Evolutionary conservation across 1,139 yeast species (phyloP), one percentile per base, ranked within the genome.

Genomic region (Saccharomyces pastorianus): DNA sequence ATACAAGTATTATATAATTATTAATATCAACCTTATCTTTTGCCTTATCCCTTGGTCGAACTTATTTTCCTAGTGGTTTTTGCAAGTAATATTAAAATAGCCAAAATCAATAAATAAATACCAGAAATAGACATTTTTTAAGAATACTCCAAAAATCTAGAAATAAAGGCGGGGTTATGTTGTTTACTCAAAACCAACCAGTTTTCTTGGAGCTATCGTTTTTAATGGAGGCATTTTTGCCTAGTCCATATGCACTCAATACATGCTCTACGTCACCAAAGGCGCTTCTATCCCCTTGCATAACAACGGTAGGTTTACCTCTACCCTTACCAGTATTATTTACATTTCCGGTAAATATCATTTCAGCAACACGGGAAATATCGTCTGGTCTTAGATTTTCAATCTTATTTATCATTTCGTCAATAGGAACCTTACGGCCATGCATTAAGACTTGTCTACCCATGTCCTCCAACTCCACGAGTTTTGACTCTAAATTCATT

Each of bases 371-470:
- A 7, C 81, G 73, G 56, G 80, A 79, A 51, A 93, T 77, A 67
- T 91, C 96, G 2, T 73, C 72, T 2, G 84, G 78, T 0, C 88
- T 79, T 58, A 93, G 77, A 7, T 71, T 68, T 58, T 85, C 89
- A 58, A 93, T 90, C 64, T 84, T 84, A 9, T 73, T 75, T 55
- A 93, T 85, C 96, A 93, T 90, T 64, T 90, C 96, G 46, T 78
- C 75, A 7, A 90, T 85, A 13, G 88, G 82, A n/a, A 93, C 80
- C 61, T 88, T 79, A 62, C 79, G 79, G 48, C 89, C 90, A 66
- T 87, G 90, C 54, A 89, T 82, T 71, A 88, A 96, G 29, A 93
- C 82, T 71, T 93, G 99, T 70, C 99, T 82, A 13, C 99, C 99
- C 71, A 91, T 77, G 66, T 93, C 99, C 71, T 93, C 99, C 53